These are phyloP conservation scores for Pyrrhoderma lamaoense DNA, from an alignment of 1,284 basidiomycete genomes.

Conservation along the genomic window DNA sequence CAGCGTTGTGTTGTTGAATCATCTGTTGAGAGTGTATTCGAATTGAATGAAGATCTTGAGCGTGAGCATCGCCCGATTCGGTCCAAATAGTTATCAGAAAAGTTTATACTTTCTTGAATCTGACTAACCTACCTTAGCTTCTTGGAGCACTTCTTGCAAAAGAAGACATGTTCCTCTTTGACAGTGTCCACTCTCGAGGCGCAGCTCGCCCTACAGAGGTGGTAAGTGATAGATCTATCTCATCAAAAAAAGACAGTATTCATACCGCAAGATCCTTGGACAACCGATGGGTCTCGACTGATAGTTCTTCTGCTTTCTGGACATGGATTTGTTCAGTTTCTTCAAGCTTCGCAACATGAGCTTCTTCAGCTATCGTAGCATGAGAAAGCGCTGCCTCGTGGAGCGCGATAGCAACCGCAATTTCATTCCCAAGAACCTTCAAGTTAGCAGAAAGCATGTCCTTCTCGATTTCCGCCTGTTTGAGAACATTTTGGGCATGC, in stretches of 20 bases:
- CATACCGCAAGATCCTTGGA: constrained; percentile 56
- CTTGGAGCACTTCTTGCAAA: constrained; percentile 63
- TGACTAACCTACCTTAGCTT: too few species aligned
- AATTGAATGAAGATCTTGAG: too few species aligned
- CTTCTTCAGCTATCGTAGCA: constrained; percentile 36
- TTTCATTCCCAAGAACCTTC: constrained; percentile 39
- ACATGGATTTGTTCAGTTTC: constrained; percentile 53
- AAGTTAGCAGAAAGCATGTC: constrained; percentile 40
- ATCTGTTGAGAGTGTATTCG: too few species aligned
- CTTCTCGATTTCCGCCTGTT: constrained; percentile 40
- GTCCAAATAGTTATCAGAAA: too few species aligned
- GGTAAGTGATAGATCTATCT: neutral
- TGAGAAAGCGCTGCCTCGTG: constrained; percentile 45
- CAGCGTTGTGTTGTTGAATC: too few species aligned
- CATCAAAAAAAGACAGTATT: constrained; percentile 2
- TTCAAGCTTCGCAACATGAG: constrained; percentile 41
- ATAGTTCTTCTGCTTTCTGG: constrained; percentile 50
- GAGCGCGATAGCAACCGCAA: constrained; percentile 36
- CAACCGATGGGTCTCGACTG: constrained; percentile 50
- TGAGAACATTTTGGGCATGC: constrained; percentile 39
- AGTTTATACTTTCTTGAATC: too few species aligned
- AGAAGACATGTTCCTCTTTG: constrained; percentile 56
- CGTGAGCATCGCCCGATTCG: too few species aligned
- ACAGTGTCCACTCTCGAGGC: constrained; percentile 57
- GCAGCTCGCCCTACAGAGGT: constrained; percentile 43